These are phyloP conservation scores for Aspergillus vadensis DNA, from an alignment of 2,329 filamentous ascomycete genomes.

Conservation along the genomic window DNA sequence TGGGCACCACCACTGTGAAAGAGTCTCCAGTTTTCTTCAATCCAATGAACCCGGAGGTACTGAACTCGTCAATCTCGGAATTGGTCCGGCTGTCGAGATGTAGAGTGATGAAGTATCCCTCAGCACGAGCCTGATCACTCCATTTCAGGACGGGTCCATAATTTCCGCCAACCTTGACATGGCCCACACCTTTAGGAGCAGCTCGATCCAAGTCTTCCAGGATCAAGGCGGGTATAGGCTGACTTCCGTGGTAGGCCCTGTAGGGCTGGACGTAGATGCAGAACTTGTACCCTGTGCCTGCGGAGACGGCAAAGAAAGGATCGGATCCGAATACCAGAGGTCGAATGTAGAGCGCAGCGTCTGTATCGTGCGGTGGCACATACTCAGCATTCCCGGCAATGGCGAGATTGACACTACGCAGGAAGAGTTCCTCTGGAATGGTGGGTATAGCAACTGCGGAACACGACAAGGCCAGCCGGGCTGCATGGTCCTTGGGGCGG, in stretches of 20 bases:
- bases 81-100: slow-evolving; percentile 37
- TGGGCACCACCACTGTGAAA: slow-evolving; percentile 32
- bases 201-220: slow-evolving; percentile 40
- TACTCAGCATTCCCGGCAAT: slow-evolving; percentile 4
- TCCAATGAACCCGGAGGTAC: slow-evolving; percentile 37
- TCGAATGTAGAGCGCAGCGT: slow-evolving; percentile 39
- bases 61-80: slow-evolving; percentile 41
- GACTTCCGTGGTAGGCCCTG: slow-evolving; percentile 2
- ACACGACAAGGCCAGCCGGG: slow-evolving; percentile 31
- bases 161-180: slow-evolving; percentile 41
- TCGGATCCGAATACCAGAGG: slow-evolving; percentile 37
- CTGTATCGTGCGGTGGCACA: slow-evolving; percentile 22
- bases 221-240: slow-evolving; percentile 26
- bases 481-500: slow-evolving; percentile 33
- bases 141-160: slow-evolving; percentile 41
- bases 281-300: slow-evolving; percentile 31
- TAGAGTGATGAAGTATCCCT: slow-evolving; percentile 37
- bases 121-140: slow-evolving; percentile 30
- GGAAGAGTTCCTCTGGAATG: slow-evolving; percentile 32
- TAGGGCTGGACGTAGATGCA: slow-evolving; percentile 33
- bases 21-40: slow-evolving; percentile 24
- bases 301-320: slow-evolving; percentile 26
- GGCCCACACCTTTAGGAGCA: slow-evolving; percentile 36
- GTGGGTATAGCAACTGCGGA: slow-evolving; percentile 34
- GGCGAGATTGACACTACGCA: slow-evolving; percentile 12